Conservation (phyloP, 768 basidiomycete genomes). For the Tricholoma matsutake region DNA sequence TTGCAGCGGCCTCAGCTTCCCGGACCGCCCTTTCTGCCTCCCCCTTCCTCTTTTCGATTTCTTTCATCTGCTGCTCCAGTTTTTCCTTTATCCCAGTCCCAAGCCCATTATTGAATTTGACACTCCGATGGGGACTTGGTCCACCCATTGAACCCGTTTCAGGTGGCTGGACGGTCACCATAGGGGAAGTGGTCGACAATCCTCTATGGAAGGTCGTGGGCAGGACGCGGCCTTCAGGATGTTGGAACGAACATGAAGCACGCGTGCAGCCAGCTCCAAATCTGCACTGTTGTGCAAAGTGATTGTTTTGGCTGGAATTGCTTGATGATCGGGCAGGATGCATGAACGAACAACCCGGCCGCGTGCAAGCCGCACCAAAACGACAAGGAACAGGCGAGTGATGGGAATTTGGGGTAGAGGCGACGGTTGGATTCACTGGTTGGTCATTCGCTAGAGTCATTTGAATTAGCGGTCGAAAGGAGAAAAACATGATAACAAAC, state of each 20-base stretch:
- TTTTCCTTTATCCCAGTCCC: constrained; percentile 42
- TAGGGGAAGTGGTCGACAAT: constrained; percentile 53
- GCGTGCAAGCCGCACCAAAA: constrained; percentile 70
- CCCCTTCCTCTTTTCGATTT: constrained; percentile 62
- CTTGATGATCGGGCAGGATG: constrained; percentile 51
- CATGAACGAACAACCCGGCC: constrained; percentile 62
- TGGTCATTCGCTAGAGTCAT: constrained; percentile 32
- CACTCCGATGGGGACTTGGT: constrained; percentile 62
- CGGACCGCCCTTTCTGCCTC: constrained; percentile 64
- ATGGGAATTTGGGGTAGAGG: constrained; percentile 27
- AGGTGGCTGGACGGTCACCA: constrained; percentile 60
- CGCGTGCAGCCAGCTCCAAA: constrained; percentile 87
- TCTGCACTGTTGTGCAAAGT: constrained; percentile 60
- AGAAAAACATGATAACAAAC: constrained; percentile 31
- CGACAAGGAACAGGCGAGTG: constrained; percentile 50
- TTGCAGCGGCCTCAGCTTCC: constrained; percentile 58
- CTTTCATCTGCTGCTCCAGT: constrained; percentile 52
- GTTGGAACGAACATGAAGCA: constrained; percentile 83
- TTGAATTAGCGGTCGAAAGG: constrained; percentile 5
- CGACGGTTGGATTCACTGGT: constrained; percentile 33
- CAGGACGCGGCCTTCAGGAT: constrained; percentile 83
- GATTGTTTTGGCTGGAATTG: constrained; percentile 23
- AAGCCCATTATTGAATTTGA: constrained; percentile 61
- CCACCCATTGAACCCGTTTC: constrained; percentile 66
- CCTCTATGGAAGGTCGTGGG: constrained; percentile 82